Evolutionary conservation across 2,329 filamentous ascomycete species (phyloP).

Genomic region (Paramyrothecium roridum): DNA sequence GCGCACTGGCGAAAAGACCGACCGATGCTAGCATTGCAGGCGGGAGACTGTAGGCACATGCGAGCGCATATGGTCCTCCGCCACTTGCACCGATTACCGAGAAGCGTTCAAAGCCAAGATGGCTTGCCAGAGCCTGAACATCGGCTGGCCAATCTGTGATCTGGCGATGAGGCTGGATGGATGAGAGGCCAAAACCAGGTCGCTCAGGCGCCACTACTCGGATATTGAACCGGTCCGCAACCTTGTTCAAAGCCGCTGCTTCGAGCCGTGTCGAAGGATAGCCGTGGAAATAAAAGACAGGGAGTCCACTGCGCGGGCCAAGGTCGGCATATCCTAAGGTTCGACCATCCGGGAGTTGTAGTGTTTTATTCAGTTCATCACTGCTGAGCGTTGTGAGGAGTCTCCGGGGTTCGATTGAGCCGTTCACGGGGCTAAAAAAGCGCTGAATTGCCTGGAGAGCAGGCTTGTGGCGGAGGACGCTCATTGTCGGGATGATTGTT

Average conservation of each 20-base stretch:
- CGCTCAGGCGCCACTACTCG: conserved; percentile 36
- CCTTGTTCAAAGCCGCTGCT: conserved; percentile 17
- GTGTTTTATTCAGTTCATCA: neutral
- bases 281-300: conserved; percentile 39
- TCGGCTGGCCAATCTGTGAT: conserved; percentile 31
- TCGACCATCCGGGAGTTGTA: conserved; percentile 33
- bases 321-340: conserved; percentile 37
- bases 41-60: conserved; percentile 27
- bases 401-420: too few species aligned
- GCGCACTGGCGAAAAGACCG: conserved; percentile 31
- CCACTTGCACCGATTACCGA: conserved; percentile 30
- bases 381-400: too few species aligned
- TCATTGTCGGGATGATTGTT: too few species aligned
- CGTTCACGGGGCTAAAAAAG: too few species aligned
- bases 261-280: conserved; percentile 38
- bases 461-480: too few species aligned
- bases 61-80: conserved; percentile 32
- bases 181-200: conserved; percentile 38
- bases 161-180: conserved; percentile 25
- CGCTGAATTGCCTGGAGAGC: too few species aligned
- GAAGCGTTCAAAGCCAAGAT: conserved; percentile 19
- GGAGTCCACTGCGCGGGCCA: conserved; percentile 24
- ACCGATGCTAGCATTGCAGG: conserved; percentile 26
- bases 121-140: conserved; percentile 23
- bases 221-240: conserved; percentile 19